Evolutionary conservation across 306 rosid genomes (phyloP).

Genomic region (Hippophae gyantsensis): DNA sequence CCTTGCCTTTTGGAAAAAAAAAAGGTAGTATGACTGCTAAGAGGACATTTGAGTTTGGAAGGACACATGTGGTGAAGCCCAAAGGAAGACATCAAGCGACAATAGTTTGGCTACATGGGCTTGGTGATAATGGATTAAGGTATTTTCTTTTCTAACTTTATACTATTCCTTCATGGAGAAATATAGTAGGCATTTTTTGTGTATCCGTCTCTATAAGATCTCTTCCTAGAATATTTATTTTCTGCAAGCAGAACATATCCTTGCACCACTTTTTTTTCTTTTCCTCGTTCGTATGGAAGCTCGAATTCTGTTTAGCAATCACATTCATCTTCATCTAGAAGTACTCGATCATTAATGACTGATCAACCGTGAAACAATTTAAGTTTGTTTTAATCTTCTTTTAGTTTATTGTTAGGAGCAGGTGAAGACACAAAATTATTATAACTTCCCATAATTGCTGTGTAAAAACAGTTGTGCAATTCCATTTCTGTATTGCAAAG

Average conservation of each 20-base stretch:
- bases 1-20: conserved; percentile 11
- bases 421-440: too few species aligned
- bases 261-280: too few species aligned
- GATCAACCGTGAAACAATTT: too few species aligned
- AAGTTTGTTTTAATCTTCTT: too few species aligned
- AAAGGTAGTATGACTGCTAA: conserved; percentile 78
- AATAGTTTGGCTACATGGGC: conserved; percentile 97
- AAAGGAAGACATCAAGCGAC: conserved; percentile 96
- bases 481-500: conserved; percentile 19
- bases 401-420: too few species aligned
- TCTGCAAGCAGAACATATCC: too few species aligned
- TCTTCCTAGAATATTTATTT: too few species aligned
- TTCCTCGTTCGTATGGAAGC: too few species aligned
- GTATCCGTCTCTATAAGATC: not conserved
- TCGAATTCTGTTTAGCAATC: too few species aligned
- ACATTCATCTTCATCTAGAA: too few species aligned
- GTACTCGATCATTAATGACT: too few species aligned
- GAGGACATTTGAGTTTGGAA: conserved; percentile 77
- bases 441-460: conserved; percentile 16
- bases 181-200: not conserved
- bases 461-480: too few species aligned
- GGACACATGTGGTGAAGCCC: conserved; percentile 95
- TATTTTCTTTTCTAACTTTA: conserved; percentile 16
- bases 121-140: conserved; percentile 97
- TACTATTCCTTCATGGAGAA: conserved; percentile 2